Base-by-base conservation (phyloP, 177 flowering plant species). In the Vitis hybrid region DNA sequence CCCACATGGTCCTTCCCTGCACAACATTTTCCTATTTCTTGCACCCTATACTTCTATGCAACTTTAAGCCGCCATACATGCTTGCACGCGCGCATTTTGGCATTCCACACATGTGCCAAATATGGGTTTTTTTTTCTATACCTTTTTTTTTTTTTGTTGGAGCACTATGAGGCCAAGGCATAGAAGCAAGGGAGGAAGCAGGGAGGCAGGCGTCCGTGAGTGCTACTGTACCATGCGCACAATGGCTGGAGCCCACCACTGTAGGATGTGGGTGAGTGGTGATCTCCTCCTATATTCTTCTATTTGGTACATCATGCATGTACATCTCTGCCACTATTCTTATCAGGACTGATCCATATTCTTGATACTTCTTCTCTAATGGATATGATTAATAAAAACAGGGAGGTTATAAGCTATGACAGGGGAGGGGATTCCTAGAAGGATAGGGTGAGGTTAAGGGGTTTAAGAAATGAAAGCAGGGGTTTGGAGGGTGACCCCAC, bases 201-300 rank as follows among this genome's bases (percentile, higher is more conserved):
- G 22, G 22, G 22, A 22, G 22, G 22, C 22, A 22, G 22, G 22
- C 22, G 48, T 16, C 0, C 18, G 61, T 73, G 74, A 80, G 87
- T 84, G 85, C 70, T 63, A 84, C 83, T 84, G 87, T 84, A 71
- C 74, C 87, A 84, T 68, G 87, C 85, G 85, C 83, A 80, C 79
- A 73, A 59, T 65, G 13, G 12, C 20, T 61, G 70, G 61, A 55
- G 45, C 78, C 82, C 81, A 73, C 80, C 79, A 77, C 75, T 10
- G 53, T 67, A 11, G 68, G 64, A 58, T 26, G 65, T 19, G 13
- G n/a, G 16, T n/a, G n/a, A 19, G 15, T 53, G 5, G 56, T 13
- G 34, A 6, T 48, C 54, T 53, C 49, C 54, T 26, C 22, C 3
- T 22, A 22, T 22, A 16, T 53, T n/a, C 63, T 50, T 14, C 34